These are phyloP conservation scores for Solanum pinnatisectum DNA, from an alignment of 257 asterid species.

Conservation along the genomic window DNA sequence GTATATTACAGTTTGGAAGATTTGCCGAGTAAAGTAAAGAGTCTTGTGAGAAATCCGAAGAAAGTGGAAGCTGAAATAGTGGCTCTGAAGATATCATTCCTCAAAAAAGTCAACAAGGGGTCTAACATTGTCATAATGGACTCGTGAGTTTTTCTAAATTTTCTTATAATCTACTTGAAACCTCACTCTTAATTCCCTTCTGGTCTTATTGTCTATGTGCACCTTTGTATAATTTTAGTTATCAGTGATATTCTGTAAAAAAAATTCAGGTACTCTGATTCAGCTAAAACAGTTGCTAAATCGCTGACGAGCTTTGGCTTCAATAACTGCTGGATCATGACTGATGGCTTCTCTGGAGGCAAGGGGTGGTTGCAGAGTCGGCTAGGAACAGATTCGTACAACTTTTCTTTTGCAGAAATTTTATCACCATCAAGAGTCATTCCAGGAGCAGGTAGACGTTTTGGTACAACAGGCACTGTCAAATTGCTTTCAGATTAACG, in stretches of 20 bases:
- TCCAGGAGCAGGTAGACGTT: slow-evolving; percentile 43
- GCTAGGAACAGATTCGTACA: slow-evolving; percentile 73
- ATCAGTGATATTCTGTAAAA: neutral
- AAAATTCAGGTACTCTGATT: slow-evolving; percentile 57
- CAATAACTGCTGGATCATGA: slow-evolving; percentile 69
- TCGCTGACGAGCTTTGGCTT: slow-evolving; percentile 77
- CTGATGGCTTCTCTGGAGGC: slow-evolving; percentile 87
- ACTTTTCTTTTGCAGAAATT: slow-evolving; percentile 55
- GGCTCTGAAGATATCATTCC: slow-evolving; percentile 85
- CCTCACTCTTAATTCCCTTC: neutral
- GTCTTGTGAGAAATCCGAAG: slow-evolving; percentile 60
- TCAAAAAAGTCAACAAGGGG: slow-evolving; percentile 69
- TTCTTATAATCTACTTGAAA: neutral
- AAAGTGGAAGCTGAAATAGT: slow-evolving; percentile 83
- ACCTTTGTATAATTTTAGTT: neutral
- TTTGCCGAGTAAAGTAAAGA: slow-evolving; percentile 62
- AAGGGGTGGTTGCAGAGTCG: slow-evolving; percentile 91
- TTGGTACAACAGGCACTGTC: slow-evolving; percentile 50
- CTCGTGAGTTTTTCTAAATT: slow-evolving; percentile 48
- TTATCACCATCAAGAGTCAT: slow-evolving; percentile 71
- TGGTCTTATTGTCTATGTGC: neutral
- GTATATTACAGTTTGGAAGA: slow-evolving; percentile 70
- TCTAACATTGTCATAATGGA: slow-evolving; percentile 77
- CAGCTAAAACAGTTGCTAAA: slow-evolving; percentile 76
- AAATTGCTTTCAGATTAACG: slow-evolving; percentile 65